These are phyloP conservation scores for Prunus mume DNA, from an alignment of 306 rosid genomes.

Conservation along the genomic window DNA sequence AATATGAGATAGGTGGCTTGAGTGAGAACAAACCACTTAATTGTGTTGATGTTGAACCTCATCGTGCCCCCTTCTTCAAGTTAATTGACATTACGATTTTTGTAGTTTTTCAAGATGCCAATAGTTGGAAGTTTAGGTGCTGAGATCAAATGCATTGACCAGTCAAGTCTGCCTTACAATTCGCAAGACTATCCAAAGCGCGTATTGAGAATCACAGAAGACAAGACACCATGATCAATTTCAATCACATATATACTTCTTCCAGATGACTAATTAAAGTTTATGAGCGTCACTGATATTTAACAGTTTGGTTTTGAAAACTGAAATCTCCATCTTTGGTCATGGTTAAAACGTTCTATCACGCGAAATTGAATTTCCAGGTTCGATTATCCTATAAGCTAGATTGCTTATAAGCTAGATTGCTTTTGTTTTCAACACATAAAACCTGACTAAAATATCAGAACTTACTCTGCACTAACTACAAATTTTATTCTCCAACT, in stretches of 20 bases:
- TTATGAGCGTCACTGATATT: not conserved
- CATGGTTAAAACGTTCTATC: no score
- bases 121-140: no score
- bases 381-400: no score
- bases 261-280: not conserved
- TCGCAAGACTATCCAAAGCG: not conserved
- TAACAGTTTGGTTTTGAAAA: not conserved
- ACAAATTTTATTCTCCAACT: not conserved
- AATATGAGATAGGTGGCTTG: not conserved
- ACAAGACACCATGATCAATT: not conserved
- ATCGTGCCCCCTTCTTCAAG: not conserved
- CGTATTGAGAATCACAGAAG: not conserved
- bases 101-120: not conserved
- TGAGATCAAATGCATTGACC: no score
- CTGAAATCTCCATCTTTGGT: not conserved
- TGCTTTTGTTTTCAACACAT: no score
- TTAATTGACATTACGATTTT: not conserved
- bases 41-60: not conserved
- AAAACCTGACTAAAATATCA: not conserved
- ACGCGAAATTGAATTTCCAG: no score
- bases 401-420: no score
- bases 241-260: not conserved
- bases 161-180: not conserved
- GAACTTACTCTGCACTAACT: not conserved
- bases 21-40: not conserved